Evolutionary conservation across 1,139 yeast species (phyloP).

Genomic region (Candida tropicalis): DNA sequence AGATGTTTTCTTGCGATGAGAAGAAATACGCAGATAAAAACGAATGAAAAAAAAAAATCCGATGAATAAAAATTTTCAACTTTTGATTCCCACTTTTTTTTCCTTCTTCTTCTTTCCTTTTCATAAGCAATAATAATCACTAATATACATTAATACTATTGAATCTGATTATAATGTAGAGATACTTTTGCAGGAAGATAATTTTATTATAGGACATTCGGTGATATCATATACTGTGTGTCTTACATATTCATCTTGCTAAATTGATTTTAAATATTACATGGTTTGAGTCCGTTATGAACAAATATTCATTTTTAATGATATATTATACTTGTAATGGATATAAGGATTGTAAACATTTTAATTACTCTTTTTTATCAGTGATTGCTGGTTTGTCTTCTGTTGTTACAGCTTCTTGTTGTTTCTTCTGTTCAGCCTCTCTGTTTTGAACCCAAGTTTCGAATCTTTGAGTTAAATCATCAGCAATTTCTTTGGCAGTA

Average conservation of each 20-base stretch:
- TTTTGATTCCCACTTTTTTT: neutral
- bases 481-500: slow-evolving; percentile 42
- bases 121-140: neutral
- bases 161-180: neutral
- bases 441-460: slow-evolving; percentile 32
- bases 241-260: slow-evolving; percentile 16
- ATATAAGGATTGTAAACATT: slow-evolving; percentile 59
- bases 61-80: slow-evolving; percentile 5
- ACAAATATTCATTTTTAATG: slow-evolving; percentile 8
- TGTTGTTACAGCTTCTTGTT: slow-evolving; percentile 6
- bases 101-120: slow-evolving; percentile 2
- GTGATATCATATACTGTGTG: neutral
- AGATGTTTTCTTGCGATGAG: neutral
- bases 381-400: neutral
- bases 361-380: slow-evolving; percentile 7
- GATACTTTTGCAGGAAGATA: slow-evolving; percentile 5
- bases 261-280: slow-evolving; percentile 43
- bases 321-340: slow-evolving; percentile 37
- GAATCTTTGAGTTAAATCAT: slow-evolving; percentile 34
- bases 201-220: neutral
- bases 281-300: slow-evolving; percentile 60
- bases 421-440: slow-evolving; percentile 17
- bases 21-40: neutral
- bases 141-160: neutral
- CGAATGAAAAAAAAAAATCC: slow-evolving; percentile 5